Conservation (phyloP, 2,329 filamentous ascomycete species). For the Microdochium trichocladiopsis region DNA sequence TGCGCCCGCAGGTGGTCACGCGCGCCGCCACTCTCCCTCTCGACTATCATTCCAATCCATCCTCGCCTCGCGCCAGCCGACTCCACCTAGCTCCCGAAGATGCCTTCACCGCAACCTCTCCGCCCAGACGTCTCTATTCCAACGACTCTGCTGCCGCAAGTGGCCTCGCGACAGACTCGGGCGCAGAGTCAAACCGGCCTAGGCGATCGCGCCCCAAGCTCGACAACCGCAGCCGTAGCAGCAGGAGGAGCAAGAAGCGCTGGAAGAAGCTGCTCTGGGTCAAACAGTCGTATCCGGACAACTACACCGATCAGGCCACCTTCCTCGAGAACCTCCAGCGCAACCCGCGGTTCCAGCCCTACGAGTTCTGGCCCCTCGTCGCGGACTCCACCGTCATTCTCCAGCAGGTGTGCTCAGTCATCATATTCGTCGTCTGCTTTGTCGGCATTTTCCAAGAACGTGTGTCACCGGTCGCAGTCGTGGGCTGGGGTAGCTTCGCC, state of each 20-base stretch:
- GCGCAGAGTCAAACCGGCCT: constrained; percentile 23
- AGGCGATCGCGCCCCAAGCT: constrained; percentile 37
- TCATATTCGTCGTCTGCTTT: constrained; percentile 92
- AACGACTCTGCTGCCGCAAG: constrained; percentile 21
- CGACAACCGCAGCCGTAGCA: constrained; percentile 53
- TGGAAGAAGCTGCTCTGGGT: constrained; percentile 99
- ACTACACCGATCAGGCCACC: constrained; percentile 94
- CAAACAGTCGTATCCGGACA: constrained; percentile 96
- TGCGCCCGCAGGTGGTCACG: constrained; percentile 13
- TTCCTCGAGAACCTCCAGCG: constrained; percentile 94
- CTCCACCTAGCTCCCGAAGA: constrained; percentile 76
- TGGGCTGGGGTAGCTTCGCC: constrained; percentile 73
- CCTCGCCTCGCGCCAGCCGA: constrained; percentile 43
- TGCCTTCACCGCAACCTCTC: constrained; percentile 61
- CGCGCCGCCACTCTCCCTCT: constrained; percentile 33
- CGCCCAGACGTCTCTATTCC: constrained; percentile 45
- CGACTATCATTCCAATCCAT: constrained; percentile 12
- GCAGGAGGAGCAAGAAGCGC: constrained; percentile 57
- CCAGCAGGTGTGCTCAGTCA: constrained; percentile 91
- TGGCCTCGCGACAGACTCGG: constrained; percentile 14
- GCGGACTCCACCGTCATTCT: constrained; percentile 94
- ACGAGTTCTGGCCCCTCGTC: constrained; percentile 96
- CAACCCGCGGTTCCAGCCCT: constrained; percentile 87
- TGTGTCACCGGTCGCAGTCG: constrained; percentile 83
- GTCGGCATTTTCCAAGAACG: constrained; percentile 81